A percentile compares a stretch with the other conserved stretches of the same genome.
Conservation (phyloP, 2,329 filamentous ascomycete genomes). For the Blumeria hordei region DNA sequence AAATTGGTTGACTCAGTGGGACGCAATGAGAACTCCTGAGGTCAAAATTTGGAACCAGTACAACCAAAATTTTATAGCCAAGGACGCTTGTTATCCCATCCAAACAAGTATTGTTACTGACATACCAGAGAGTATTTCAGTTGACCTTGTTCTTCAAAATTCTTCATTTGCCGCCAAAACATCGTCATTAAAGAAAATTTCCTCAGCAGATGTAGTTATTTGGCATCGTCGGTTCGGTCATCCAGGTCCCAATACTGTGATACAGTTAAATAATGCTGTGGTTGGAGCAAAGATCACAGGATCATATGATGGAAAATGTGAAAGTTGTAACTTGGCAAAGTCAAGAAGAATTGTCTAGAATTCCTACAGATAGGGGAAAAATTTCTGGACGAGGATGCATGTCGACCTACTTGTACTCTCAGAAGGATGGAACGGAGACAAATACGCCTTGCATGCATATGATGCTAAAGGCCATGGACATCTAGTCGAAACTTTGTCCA, state of each 20-base stretch:
- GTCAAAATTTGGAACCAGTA: background rate
- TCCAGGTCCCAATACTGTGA: too few relatives aligned
- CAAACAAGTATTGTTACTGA: background rate
- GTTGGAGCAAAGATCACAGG: background rate
- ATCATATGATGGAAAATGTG: background rate
- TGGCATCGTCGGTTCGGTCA: too few relatives aligned
- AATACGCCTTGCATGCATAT: too few relatives aligned
- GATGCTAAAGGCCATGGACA: too few relatives aligned
- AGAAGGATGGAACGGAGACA: too few relatives aligned
- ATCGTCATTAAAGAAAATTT: too few relatives aligned
- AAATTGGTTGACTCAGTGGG: background rate
- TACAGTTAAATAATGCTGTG: background rate
- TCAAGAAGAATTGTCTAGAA: background rate
- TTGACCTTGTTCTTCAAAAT: too few relatives aligned
- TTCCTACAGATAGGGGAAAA: background rate
- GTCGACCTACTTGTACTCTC: too few relatives aligned
- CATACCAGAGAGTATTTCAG: background rate
- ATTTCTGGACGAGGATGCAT: background rate
- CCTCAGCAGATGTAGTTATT: too few relatives aligned
- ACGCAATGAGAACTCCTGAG: background rate
- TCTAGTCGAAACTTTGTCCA: too few relatives aligned
- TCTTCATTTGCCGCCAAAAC: too few relatives aligned
- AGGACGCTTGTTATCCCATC: background rate
- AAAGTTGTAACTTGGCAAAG: background rate
- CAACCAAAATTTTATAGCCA: background rate